Base-by-base conservation (phyloP, 1,139 yeast genomes). In the Hemisphaericaspora subhashii region DNA sequence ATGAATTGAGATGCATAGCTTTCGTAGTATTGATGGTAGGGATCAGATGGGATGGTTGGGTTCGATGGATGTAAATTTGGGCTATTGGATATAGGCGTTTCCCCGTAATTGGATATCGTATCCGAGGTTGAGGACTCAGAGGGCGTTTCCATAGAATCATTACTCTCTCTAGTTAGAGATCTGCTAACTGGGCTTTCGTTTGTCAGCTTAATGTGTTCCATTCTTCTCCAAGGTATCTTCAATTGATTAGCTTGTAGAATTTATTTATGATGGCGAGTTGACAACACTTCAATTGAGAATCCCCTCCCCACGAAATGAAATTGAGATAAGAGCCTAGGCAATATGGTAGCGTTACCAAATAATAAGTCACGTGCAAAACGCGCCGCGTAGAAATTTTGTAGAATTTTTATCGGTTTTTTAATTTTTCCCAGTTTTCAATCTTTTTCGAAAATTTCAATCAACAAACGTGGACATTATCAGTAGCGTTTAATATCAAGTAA, bases 1-100 rank as follows among this genome's bases (percentile, higher is more conserved):
- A 81, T 70, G 54, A 79, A 82, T 24, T 72, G 66, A 11, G 71
- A 57, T 17, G 83, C 66, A 48, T 69, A 72, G 18, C 55, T 48
- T 28, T 64, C 60, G 48, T 55, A 70, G 45, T 57, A 66, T n/a
- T 44, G 43, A 11, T 48, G 21, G 26, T 30, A 43, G 5, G 31
- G 23, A 14, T 37, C 39, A 2, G 37, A 29, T 3, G 29, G 39
- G 17, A 9, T n/a, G n/a, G n/a, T n/a, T 9, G 35, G n/a, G 13
- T 15, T 16, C 3, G 23, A 4, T 9, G 32, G 35, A n/a, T 10
- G 23, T 14, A 16, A 21, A 2, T 15, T 16, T 28, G 16, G 14
- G 5, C 11, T 11, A 8, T 26, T 21, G n/a, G 36, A 13, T 21
- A 9, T 13, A 10, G n/a, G 12, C 10, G 8, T 6, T 11, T 8